Conservation (phyloP, 345 rosid genomes). For the Eucalyptus sp. region DNA sequence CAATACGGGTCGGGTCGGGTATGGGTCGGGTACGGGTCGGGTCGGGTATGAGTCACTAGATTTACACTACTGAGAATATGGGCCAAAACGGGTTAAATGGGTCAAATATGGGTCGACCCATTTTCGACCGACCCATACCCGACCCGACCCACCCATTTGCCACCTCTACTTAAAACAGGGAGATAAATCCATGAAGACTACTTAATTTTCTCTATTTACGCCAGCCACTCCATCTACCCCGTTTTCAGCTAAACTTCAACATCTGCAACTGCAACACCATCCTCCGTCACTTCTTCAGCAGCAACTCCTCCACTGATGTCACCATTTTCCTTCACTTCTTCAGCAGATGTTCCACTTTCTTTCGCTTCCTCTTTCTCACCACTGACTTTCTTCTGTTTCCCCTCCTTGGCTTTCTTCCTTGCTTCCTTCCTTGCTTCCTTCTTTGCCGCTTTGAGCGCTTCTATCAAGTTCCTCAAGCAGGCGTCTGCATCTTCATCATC, state of each 20-base stretch:
- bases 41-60: no score
- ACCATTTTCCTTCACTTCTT: neutral
- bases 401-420: neutral
- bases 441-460: neutral
- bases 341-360: neutral
- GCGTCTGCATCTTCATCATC: neutral
- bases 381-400: neutral
- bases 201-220: neutral
- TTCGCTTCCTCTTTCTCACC: neutral
- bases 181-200: neutral
- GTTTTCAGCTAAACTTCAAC: neutral
- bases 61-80: no score
- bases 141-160: no score
- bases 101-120: no score
- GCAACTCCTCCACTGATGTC: neutral
- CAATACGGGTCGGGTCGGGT: no score
- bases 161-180: neutral
- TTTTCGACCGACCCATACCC: no score
- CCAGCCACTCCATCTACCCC: neutral
- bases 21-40: no score
- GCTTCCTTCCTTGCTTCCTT: neutral
- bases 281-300: neutral
- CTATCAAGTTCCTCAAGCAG: neutral
- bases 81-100: no score
- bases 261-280: neutral